A percentile compares a stretch with the other conserved stretches of the same genome.
These are phyloP conservation scores for Glebionis coronaria DNA, from an alignment of 129 eudicot species.

Conservation along the genomic window DNA sequence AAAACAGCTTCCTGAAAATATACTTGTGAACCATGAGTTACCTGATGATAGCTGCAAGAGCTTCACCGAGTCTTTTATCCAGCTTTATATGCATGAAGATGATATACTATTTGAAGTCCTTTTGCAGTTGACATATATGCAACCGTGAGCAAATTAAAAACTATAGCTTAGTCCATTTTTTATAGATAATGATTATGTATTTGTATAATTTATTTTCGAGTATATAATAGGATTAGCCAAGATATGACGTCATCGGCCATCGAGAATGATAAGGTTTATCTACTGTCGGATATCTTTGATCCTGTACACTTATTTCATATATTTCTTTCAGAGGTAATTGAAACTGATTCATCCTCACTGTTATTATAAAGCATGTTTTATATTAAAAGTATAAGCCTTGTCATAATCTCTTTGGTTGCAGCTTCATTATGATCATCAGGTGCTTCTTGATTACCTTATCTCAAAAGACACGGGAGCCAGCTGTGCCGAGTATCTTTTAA, in stretches of 20 bases:
- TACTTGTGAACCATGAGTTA: constrained; percentile 26
- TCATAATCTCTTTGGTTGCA: constrained; percentile 29
- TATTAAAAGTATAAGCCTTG: neutral
- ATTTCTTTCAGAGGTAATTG: constrained; percentile 72
- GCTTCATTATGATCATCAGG: constrained; percentile 87
- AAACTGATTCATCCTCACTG: neutral
- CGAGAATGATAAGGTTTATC: constrained; percentile 35
- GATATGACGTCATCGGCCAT: constrained; percentile 30
- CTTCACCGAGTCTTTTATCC: constrained; percentile 64
- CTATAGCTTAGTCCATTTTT: neutral
- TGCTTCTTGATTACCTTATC: constrained; percentile 94
- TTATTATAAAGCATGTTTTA: neutral
- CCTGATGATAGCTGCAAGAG: constrained; percentile 42
- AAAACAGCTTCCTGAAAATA: constrained; percentile 45
- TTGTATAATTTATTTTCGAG: no score
- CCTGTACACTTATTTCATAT: constrained; percentile 66
- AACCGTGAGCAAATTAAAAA: constrained; percentile 38
- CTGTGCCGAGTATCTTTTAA: constrained; percentile 85
- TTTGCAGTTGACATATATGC: constrained; percentile 52
- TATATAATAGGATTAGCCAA: constrained; percentile 31
- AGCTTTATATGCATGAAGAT: constrained; percentile 81
- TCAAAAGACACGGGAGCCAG: constrained; percentile 82
- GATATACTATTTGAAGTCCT: constrained; percentile 84
- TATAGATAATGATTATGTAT: no score
- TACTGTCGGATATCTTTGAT: constrained; percentile 55